Percentiles rank a stretch among this genome's conserved stretches.
Evolutionary conservation across 148 eudicot genomes (phyloP).

Genomic region (Rhododendron kiyosumense): DNA sequence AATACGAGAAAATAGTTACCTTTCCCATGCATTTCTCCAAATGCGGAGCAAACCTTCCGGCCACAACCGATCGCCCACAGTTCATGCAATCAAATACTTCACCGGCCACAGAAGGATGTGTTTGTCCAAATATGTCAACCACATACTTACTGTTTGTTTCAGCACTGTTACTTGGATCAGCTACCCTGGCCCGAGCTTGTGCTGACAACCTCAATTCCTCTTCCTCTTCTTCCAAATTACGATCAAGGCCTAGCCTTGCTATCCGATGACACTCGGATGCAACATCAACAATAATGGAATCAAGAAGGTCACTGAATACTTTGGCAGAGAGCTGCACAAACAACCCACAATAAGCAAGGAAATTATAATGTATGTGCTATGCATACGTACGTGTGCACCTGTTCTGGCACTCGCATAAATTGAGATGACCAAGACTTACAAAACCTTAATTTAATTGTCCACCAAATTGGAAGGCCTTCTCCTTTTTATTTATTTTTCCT

Average conservation of each 20-base stretch:
- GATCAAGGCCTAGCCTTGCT: constrained; percentile 85
- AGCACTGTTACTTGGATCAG: constrained; percentile 65
- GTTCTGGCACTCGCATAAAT: background rate
- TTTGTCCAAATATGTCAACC: constrained; percentile 94
- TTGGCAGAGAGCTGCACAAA: constrained; percentile 62
- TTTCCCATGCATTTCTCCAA: constrained; percentile 99
- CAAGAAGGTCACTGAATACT: constrained; percentile 66
- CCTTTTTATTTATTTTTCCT: background rate
- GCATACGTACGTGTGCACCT: background rate
- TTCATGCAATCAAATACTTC: constrained; percentile 94
- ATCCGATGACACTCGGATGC: constrained; percentile 93
- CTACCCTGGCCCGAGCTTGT: constrained; percentile 76
- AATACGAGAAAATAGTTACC: constrained; percentile 30
- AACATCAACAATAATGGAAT: constrained; percentile 77
- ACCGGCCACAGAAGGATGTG: constrained; percentile 82
- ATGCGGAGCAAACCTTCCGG: constrained; percentile 98
- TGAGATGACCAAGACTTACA: background rate
- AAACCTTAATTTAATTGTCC: background rate
- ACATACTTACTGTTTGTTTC: constrained; percentile 77
- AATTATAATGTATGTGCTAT: background rate
- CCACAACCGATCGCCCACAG: constrained; percentile 76
- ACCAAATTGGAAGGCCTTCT: background rate
- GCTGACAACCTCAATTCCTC: constrained; percentile 84
- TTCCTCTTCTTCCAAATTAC: constrained; percentile 75
- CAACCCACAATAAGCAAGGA: constrained; percentile 14